Base-by-base conservation (phyloP, 1,284 basidiomycete genomes). In the Boletellus deceptivus region DNA sequence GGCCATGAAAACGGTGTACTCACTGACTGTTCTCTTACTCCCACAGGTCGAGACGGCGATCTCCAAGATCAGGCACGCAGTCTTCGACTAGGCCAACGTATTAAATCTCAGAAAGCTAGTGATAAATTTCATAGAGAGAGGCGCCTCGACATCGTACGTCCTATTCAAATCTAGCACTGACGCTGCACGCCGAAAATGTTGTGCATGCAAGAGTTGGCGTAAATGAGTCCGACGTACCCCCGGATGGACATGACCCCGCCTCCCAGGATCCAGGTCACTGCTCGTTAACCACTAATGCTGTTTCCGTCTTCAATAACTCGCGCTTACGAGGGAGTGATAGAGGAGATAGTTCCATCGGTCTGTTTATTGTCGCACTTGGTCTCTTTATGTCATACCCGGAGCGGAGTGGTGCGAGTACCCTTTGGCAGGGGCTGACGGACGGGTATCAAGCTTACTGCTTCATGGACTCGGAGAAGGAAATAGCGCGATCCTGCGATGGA, bases 211-310 rank as follows among this genome's bases (percentile, higher is more conserved):
- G 72, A 11, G 67, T 76, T 51, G 75, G 75, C 56, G 60, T 72
- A 35, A 74, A 75, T 55, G 34, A 31, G 10, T 76, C 69, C 57
- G 70, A 67, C 27, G 54, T 70, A 8, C 66, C 69, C 39, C 58
- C 55, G n/a, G 74, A 74, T 52, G 69, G 67, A 14, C 62, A 75
- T 43, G 74, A 76, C 52, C 62, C 68, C 29, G 69, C 72, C 60
- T 75, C 48, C 64, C 65, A 22, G 62, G 25, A 72, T 42, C 68
- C 75, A 43, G 73, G 72, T 0, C 74, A 77, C 60, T 74, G 72
- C 64, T 66, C 72, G 56, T 69, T 72, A 53, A 67, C 73, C 61
- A 63, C 27, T 65, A 51, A 70, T 72, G n/a, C n/a, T n/a, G n/a
- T n/a, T n/a, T 1, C 70, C 71, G 2, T 59, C 64, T 3, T 40